Evolutionary conservation across 208 protist genomes (phyloP).

Genomic region (Lotmaria passim): DNA sequence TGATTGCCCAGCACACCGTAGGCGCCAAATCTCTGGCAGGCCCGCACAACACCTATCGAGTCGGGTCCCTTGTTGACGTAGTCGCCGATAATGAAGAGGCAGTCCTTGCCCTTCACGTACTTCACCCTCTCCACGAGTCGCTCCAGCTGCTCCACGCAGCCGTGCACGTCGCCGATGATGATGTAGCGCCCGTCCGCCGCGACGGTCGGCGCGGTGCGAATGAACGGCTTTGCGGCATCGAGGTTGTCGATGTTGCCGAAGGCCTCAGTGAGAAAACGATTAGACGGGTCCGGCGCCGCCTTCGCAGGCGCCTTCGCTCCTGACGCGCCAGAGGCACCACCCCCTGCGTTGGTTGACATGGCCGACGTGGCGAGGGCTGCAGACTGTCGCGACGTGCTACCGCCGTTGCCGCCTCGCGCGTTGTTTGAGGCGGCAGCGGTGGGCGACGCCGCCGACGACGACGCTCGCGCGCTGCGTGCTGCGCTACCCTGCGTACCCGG

Average conservation of each 20-base stretch:
- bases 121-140: slow-evolving; percentile 81
- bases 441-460: neutral
- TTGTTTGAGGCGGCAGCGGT: neutral
- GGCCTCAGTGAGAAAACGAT: slow-evolving; percentile 35
- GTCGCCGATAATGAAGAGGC: slow-evolving; percentile 86
- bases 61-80: slow-evolving; percentile 92
- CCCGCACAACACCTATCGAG: slow-evolving; percentile 75
- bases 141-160: slow-evolving; percentile 83
- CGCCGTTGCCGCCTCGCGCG: neutral
- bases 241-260: slow-evolving; percentile 66
- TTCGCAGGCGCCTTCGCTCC: neutral
- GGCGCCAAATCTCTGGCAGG: slow-evolving; percentile 66
- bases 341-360: no score
- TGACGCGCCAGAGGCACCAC: neutral
- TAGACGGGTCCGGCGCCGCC: slow-evolving; percentile 17
- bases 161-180: slow-evolving; percentile 92
- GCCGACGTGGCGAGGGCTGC: no score
- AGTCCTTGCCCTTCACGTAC: slow-evolving; percentile 74
- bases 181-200: slow-evolving; percentile 67
- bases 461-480: slow-evolving; percentile 9
- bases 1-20: slow-evolving; percentile 90
- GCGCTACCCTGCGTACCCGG: neutral
- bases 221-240: slow-evolving; percentile 58
- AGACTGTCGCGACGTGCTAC: neutral
- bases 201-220: slow-evolving; percentile 62